These are phyloP conservation scores for Graphilbum fragrans DNA, from an alignment of 2,329 filamentous ascomycete species.

Conservation along the genomic window DNA sequence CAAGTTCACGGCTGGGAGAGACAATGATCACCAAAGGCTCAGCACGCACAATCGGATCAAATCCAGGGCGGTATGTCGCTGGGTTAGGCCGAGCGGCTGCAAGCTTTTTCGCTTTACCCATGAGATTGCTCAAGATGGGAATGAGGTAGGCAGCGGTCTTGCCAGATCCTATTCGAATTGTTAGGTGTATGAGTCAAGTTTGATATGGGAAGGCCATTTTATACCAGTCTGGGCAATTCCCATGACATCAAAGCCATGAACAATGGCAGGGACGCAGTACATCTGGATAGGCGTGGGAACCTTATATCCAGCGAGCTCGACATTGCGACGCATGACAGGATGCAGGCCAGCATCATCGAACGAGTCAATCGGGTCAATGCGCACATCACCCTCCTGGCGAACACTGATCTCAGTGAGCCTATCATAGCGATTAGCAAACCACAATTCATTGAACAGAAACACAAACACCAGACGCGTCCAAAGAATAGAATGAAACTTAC, in stretches of 20 bases:
- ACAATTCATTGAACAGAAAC: conserved; percentile 1
- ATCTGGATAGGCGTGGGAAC: conserved; percentile 77
- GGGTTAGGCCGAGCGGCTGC: conserved; percentile 64
- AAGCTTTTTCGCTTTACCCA: conserved; percentile 90
- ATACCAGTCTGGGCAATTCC: conserved; percentile 86
- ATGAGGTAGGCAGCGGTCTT: conserved; percentile 92
- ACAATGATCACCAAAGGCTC: conserved; percentile 84
- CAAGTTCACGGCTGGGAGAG: conserved; percentile 78
- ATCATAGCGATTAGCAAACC: conserved; percentile 7
- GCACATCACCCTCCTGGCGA: conserved; percentile 40
- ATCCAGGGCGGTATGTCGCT: conserved; percentile 35
- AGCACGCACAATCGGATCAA: conserved; percentile 45
- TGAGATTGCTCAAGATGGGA: conserved; percentile 77
- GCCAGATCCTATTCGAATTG: conserved; percentile 57
- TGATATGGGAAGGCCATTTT: conserved; percentile 20
- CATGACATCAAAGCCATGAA: conserved; percentile 69
- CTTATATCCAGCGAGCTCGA: conserved; percentile 58
- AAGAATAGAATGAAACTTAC: conserved; percentile 2
- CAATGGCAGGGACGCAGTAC: conserved; percentile 70
- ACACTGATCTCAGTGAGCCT: conserved; percentile 45
- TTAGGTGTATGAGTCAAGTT: background rate
- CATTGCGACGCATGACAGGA: conserved; percentile 68
- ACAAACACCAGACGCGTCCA: background rate
- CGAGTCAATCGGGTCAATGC: conserved; percentile 35
- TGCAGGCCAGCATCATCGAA: conserved; percentile 77